These are phyloP conservation scores for Lophium mytilinum DNA, from an alignment of 495 filamentous ascomycete genomes.

Conservation along the genomic window DNA sequence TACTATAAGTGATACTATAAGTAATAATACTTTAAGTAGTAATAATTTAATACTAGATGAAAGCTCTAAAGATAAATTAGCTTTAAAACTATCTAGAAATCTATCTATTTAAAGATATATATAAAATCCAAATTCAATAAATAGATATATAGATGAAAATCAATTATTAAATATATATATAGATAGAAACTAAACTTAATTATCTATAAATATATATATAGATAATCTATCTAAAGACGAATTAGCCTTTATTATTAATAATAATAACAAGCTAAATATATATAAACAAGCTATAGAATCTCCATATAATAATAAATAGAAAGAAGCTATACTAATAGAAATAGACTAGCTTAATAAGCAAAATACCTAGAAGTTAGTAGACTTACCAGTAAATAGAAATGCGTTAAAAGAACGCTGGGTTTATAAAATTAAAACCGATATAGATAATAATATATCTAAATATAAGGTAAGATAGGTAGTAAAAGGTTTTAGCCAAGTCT, in stretches of 20 bases:
- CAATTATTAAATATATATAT: too few species aligned
- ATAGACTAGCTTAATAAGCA: neutral
- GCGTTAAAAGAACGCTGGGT: conserved; percentile 9
- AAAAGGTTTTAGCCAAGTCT: conserved; percentile 22
- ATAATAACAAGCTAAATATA: neutral
- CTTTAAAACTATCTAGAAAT: too few species aligned
- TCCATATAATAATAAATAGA: neutral
- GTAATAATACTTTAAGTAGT: too few species aligned
- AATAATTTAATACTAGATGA: too few species aligned
- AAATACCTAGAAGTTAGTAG: conserved; percentile 3
- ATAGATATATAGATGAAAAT: too few species aligned
- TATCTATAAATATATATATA: neutral
- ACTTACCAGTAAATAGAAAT: conserved; percentile 13
- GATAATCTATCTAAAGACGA: neutral
- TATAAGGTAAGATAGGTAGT: conserved; percentile 25
- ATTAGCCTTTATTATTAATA: neutral
- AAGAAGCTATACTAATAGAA: neutral
- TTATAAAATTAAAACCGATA: conserved; percentile 18
- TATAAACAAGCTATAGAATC: neutral
- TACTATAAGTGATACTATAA: too few species aligned
- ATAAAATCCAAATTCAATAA: too few species aligned
- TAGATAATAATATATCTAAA: conserved; percentile 2
- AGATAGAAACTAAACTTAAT: too few species aligned
- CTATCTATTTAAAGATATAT: too few species aligned
- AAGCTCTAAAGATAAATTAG: too few species aligned